Evolutionary conservation across 192 early-diverging fungal genomes (phyloP).

Genomic region (Mortierella antarctica): DNA sequence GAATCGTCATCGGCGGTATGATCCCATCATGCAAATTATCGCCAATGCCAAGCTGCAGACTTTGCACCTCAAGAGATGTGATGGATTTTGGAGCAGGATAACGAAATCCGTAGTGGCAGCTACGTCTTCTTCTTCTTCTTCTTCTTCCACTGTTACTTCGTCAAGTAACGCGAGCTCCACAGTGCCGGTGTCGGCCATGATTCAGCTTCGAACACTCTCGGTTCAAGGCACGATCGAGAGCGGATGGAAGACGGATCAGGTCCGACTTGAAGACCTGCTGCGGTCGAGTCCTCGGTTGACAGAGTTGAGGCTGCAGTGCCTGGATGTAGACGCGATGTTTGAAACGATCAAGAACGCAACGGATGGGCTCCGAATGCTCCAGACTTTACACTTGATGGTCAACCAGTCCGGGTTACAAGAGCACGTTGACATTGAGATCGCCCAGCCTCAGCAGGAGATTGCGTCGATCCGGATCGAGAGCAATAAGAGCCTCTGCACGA

Average conservation of each 20-base stretch:
- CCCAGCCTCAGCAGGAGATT: conserved; percentile 23
- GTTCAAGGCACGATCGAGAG: conserved; percentile 23
- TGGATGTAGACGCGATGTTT: conserved; percentile 22
- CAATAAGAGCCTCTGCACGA: conserved; percentile 23
- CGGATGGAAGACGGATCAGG: conserved; percentile 24
- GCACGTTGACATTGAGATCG: conserved; percentile 14
- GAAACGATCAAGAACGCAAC: conserved; percentile 18
- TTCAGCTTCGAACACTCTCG: conserved; percentile 14
- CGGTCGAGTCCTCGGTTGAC: conserved; percentile 11
- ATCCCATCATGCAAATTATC: conserved; percentile 34
- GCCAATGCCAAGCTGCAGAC: conserved; percentile 20
- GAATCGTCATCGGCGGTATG: conserved; percentile 18
- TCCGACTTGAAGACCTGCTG: conserved; percentile 16
- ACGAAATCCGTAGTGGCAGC: conserved; percentile 1
- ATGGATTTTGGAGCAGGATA: conserved; percentile 28
- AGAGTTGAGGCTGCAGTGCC: conserved; percentile 13
- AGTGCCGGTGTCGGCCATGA: not conserved
- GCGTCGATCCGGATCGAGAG: conserved; percentile 13
- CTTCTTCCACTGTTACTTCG: not conserved
- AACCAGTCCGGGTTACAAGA: conserved; percentile 8
- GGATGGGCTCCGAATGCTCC: not conserved
- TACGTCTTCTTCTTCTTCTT: not conserved
- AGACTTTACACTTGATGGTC: conserved; percentile 9
- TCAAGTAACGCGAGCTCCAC: not conserved
- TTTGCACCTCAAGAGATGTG: conserved; percentile 9